phyloP scores from a whole-genome alignment of 345 rosid genomes.

The Cardamine occulta region DNA sequence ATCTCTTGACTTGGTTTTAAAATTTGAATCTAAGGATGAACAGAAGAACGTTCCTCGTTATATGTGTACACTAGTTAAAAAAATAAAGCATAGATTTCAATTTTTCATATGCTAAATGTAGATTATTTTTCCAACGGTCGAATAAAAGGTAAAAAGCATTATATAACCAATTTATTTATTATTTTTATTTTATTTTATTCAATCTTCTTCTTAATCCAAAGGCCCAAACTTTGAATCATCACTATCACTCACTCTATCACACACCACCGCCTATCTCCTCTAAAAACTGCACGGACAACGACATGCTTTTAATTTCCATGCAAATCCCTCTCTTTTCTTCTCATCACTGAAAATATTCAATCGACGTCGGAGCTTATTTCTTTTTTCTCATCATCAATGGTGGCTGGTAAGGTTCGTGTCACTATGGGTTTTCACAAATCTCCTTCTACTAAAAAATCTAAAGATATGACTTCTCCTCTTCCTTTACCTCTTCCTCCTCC shows the following conservation, averaged over 20 bases:
- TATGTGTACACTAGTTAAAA: conserved; percentile 40
- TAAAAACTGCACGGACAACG: conserved; percentile 45
- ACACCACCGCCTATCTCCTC: conserved; percentile 36
- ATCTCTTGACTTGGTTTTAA: conserved; percentile 26
- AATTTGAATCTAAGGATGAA: conserved; percentile 40
- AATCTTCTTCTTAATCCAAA: conserved; percentile 30
- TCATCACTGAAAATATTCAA: neutral
- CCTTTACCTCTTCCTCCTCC: conserved; percentile 44
- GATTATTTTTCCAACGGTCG: conserved; percentile 48
- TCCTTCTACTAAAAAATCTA: conserved; percentile 47
- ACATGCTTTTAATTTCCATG: conserved; percentile 47
- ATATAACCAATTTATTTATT: conserved; percentile 1
- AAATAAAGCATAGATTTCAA: conserved; percentile 40
- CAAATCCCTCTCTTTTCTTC: conserved; percentile 39
- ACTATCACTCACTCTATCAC: conserved; percentile 44
- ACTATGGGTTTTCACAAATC: conserved; percentile 92
- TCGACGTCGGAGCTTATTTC: neutral
- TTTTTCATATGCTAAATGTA: conserved; percentile 18
- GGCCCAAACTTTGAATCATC: conserved; percentile 44
- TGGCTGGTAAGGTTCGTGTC: conserved; percentile 78
- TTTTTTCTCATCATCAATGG: conserved; percentile 53
- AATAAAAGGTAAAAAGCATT: conserved; percentile 14
- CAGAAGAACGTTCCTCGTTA: conserved; percentile 76
- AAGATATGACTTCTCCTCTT: conserved; percentile 27
- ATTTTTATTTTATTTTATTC: neutral